phyloP scores from a whole-genome alignment of 305 asterid genomes.

The Fraxinus xanthoxyloides region DNA sequence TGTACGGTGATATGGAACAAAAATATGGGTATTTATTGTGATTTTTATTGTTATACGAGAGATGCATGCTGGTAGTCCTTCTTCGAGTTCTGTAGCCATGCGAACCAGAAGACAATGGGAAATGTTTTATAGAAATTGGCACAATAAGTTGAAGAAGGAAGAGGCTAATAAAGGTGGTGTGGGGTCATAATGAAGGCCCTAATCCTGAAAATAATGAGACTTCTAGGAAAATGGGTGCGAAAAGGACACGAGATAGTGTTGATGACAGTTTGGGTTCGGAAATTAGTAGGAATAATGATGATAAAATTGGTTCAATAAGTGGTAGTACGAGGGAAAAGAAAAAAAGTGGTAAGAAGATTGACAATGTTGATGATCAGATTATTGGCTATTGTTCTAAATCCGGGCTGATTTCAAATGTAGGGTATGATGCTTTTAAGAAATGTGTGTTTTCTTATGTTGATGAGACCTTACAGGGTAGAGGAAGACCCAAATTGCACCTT shows the following conservation, averaged over 20 bases:
- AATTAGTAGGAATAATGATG: background rate
- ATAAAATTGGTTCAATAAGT: background rate
- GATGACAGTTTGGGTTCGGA: background rate
- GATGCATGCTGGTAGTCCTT: background rate
- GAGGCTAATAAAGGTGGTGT: background rate
- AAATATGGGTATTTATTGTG: background rate
- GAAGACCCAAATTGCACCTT: too few relatives aligned
- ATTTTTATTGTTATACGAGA: background rate
- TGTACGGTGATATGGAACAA: background rate
- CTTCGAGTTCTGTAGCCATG: background rate
- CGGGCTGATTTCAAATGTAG: too few relatives aligned
- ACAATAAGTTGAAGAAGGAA: constrained; percentile 6
- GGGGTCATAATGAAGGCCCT: background rate
- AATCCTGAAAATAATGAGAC: background rate
- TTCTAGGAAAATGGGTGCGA: background rate
- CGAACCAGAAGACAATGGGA: constrained; percentile 30
- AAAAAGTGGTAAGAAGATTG: background rate
- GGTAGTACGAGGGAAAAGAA: background rate
- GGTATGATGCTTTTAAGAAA: too few relatives aligned
- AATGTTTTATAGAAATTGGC: background rate
- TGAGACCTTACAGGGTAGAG: too few relatives aligned
- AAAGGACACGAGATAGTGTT: background rate
- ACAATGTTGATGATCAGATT: background rate
- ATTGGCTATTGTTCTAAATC: too few relatives aligned
- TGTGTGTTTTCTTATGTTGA: too few relatives aligned